A percentile compares a stretch with the other conserved stretches of the same genome.
Evolutionary conservation across 2,329 filamentous ascomycete genomes (phyloP).

Genomic region (Madurella fahalii): DNA sequence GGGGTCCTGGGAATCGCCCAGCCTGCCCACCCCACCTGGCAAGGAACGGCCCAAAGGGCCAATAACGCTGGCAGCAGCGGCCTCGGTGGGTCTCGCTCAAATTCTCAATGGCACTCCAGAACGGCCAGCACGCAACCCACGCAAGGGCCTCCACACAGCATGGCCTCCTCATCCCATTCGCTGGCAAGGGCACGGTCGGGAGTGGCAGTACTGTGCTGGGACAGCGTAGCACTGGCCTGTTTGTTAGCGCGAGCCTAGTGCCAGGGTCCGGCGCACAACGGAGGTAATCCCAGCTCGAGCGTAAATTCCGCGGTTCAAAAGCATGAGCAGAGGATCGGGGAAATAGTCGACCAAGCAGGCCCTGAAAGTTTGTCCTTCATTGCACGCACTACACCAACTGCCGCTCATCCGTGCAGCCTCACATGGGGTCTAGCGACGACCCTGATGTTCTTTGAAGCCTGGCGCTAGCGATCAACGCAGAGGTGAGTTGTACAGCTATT

Average conservation of each 20-base stretch:
- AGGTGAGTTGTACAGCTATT: background rate
- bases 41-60: conserved; percentile 21
- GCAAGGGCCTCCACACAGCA: background rate
- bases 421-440: background rate
- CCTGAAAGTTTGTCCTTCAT: too few relatives aligned
- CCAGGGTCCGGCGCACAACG: background rate
- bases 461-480: background rate
- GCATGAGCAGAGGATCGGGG: too few relatives aligned
- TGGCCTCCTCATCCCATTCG: background rate
- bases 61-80: conserved; percentile 17
- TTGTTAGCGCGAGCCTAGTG: background rate
- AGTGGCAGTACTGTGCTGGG: background rate
- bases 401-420: background rate
- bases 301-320: background rate
- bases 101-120: background rate
- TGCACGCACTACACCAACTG: background rate
- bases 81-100: conserved; percentile 8
- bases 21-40: conserved; percentile 3
- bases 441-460: background rate
- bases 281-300: background rate
- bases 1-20: conserved; percentile 16
- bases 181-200: background rate
- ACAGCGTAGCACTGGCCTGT: background rate
- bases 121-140: background rate
- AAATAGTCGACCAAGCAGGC: too few relatives aligned